Evolutionary conservation across 2,329 filamentous ascomycete species (phyloP).

Genomic region (Colletotrichum incanum): DNA sequence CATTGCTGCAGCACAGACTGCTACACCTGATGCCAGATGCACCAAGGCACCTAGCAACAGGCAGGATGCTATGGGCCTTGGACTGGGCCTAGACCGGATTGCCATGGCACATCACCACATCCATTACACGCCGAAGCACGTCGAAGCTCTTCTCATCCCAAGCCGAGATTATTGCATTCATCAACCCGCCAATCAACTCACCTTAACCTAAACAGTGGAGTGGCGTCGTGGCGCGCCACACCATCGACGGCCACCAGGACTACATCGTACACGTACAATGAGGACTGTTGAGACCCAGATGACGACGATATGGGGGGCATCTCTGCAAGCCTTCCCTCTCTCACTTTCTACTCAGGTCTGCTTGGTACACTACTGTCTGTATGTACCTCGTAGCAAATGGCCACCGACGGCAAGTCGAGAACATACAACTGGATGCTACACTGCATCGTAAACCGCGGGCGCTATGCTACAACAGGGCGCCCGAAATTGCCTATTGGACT

Average conservation of each 20-base stretch:
- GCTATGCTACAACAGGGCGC: constrained; percentile 36
- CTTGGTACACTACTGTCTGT: too few relatives aligned
- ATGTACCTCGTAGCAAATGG: neutral
- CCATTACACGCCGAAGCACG: constrained; percentile 8
- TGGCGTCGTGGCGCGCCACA: constrained; percentile 33
- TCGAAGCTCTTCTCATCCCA: constrained; percentile 21
- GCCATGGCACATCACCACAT: constrained; percentile 9
- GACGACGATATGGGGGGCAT: neutral
- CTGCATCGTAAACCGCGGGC: constrained; percentile 39
- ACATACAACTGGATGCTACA: constrained; percentile 35
- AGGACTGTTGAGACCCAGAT: neutral
- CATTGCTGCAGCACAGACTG: constrained; percentile 4
- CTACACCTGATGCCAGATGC: neutral
- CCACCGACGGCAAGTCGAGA: constrained; percentile 3
- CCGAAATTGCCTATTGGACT: constrained; percentile 43
- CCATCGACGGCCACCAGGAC: too few relatives aligned
- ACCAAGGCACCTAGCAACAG: neutral
- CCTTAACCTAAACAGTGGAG: neutral
- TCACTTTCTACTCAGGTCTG: neutral
- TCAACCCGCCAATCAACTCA: constrained; percentile 11
- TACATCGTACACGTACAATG: too few relatives aligned
- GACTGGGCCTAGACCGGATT: constrained; percentile 30
- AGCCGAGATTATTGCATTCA: constrained; percentile 28
- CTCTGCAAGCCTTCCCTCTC: neutral
- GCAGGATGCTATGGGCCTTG: neutral